Base-by-base conservation (phyloP, 73 alveolate genomes). In the Durusdinium trenchii region DNA sequence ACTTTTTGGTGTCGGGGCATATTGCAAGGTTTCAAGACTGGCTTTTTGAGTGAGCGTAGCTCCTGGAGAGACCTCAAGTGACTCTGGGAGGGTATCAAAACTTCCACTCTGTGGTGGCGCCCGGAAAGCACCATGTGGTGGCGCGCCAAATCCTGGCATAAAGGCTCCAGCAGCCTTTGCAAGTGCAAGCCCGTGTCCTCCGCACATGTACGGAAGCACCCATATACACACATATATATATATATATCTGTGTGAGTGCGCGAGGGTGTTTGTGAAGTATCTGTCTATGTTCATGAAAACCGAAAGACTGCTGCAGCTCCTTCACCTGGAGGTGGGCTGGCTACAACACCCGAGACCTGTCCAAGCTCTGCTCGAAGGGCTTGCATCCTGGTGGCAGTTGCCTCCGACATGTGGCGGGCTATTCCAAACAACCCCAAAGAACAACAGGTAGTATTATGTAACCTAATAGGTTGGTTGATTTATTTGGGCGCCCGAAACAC, bases 141-240 rank as follows among this genome's bases (percentile, higher is more conserved):
- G 86, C 5, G 14, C 14, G 3, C 42, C 86, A 76, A 76, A 76
- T n/a, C 86, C 86, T 3, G 86, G 86, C 45, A 76, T 36, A 43
- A 76, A 76, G 5, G 86, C 86, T 2, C 86, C 86, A 76, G 86
- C 86, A 9, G 86, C 86, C 3, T 60, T 54, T 6, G 86, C 86
- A 43, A 43, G 61, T 1, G 38, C 38, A 12, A 76, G 45, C 9
- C 86, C 61, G 14, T 38, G 86, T 43, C 86, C 86, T 76, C 2
- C 61, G 45, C 6, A 71, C 32, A 73, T 73, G 51, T 36, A 36
- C 84, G 32, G 38, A n/a, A n/a, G n/a, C n/a, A n/a, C n/a, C n/a
- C n/a, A n/a, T n/a, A n/a, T n/a, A n/a, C n/a, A n/a, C n/a, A n/a
- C 52, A n/a, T 6, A 71, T 20, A n/a, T 32, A n/a, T 14, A 36